Percentiles rank a stretch among this genome's conserved stretches.
Conservation (phyloP, 78 protist species). For the Chrysochromulina tobinii region DNA sequence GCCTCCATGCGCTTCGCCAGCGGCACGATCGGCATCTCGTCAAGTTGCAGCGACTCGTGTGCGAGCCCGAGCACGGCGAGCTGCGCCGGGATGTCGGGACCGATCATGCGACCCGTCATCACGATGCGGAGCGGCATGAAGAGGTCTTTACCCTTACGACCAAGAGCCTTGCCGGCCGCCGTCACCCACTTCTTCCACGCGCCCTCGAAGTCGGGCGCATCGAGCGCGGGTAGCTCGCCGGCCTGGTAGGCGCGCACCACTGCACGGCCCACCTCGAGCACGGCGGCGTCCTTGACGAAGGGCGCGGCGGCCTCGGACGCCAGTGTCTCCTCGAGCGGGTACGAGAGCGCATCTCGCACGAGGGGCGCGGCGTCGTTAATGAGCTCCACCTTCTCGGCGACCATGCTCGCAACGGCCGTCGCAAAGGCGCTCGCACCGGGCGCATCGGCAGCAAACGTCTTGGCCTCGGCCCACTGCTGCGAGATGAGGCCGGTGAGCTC, state of each 20-base stretch:
- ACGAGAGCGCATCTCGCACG: constrained; percentile 19
- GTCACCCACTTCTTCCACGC: not conserved
- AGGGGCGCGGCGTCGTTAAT: constrained; percentile 6
- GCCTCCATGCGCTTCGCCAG: not conserved
- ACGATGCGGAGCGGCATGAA: constrained; percentile 50
- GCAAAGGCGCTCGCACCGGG: not conserved
- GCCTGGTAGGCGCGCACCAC: not conserved
- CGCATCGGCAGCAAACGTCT: no score
- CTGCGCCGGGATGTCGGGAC: constrained; percentile 33
- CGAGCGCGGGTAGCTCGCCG: not conserved
- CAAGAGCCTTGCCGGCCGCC: constrained; percentile 27
- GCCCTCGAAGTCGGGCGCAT: not conserved
- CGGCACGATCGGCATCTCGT: not conserved
- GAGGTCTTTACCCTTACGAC: constrained; percentile 30
- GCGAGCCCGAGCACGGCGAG: not conserved
- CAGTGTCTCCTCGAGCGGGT: not conserved
- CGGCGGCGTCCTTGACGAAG: not conserved
- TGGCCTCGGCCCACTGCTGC: no score
- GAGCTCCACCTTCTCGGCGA: not conserved
- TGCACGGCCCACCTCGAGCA: not conserved
- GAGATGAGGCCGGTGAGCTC: not conserved
- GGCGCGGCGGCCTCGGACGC: not conserved
- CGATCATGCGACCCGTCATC: constrained; percentile 20
- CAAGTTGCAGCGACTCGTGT: no score
- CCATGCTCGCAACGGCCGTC: not conserved